Base-by-base conservation (phyloP, 1,284 basidiomycete genomes). In the Cryptococcus jaspeensis region DNA sequence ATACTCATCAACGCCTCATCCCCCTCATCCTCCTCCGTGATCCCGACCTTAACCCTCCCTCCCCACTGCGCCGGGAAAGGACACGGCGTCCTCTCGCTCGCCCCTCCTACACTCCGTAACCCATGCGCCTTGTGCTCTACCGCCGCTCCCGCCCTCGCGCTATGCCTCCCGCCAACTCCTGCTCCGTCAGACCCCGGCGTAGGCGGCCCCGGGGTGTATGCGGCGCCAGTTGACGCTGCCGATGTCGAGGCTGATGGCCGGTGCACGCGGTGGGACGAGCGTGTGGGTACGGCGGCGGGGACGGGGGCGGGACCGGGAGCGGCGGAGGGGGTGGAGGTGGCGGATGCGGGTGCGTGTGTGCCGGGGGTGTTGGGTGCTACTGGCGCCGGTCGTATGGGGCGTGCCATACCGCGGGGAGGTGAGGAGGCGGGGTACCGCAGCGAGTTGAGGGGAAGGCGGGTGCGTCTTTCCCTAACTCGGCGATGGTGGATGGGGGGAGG, bases 1-100 rank as follows among this genome's bases (percentile, higher is more conserved):
- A 72, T 59, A 16, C 71, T 71, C 76, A 77, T 76, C 55, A 75
- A 63, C 22, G 73, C 71, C 37, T 71, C 71, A 61, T 76, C 73
- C 39, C 45, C 59, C 53, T 69, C 70, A 62, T 78, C 75, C 45
- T 74, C 72, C 15, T 73, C 70, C 25, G 52, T 41, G 7, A 75
- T 64, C 12, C 69, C 73, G 52, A 69, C 71, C 35, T 64, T 69
- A 2, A 66, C 69, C 41, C 48, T 63, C 1, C 74, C 74, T 1
- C 74, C 74, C 53, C 64, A 73, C 13, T 69, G 61, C 1, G 46
- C 53, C 1, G 74, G 74, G 58, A 70, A 75, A 4, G 74, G 72
- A 55, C 69, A 73, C 1, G 70, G 56, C 20, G 56, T 58, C 49
- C 67, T 60, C 49, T 75, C 74, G 43, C 56, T 64, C 9, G 66